Percentiles rank a stretch among this genome's conserved stretches.
phyloP scores from a whole-genome alignment of 1,284 basidiomycete species.

The Pyrrhoderma noxium region DNA sequence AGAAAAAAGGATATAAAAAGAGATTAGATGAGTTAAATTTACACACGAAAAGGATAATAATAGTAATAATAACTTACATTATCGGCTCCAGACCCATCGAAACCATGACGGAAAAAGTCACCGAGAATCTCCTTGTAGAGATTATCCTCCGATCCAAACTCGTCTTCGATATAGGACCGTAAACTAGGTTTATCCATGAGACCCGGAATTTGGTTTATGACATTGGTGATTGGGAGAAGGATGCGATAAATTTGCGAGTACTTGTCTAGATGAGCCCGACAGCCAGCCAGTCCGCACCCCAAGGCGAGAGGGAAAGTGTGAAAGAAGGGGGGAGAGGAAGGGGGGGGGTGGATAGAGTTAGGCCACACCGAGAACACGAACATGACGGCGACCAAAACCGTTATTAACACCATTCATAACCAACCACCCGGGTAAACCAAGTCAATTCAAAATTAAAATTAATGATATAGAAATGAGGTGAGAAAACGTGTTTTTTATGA shows the following conservation, averaged over 20 bases:
- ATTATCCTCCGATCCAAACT: slow-evolving; percentile 67
- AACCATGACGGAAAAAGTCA: slow-evolving; percentile 79
- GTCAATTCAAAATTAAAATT: too few relatives aligned
- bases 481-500: too few relatives aligned
- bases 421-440: too few relatives aligned
- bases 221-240: slow-evolving; percentile 73
- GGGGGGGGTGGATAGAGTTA: too few relatives aligned
- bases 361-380: slow-evolving; percentile 7
- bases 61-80: slow-evolving; percentile 12
- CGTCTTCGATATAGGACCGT: slow-evolving; percentile 67
- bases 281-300: too few relatives aligned
- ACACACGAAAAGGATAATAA: neutral
- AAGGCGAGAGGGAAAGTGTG: too few relatives aligned
- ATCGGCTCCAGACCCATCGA: slow-evolving; percentile 69
- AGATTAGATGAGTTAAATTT: slow-evolving; percentile 49
- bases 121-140: slow-evolving; percentile 60
- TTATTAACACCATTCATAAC: too few relatives aligned
- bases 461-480: too few relatives aligned
- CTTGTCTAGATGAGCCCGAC: slow-evolving; percentile 63
- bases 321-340: too few relatives aligned
- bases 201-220: slow-evolving; percentile 58
- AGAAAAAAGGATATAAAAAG: too few relatives aligned
- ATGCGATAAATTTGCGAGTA: slow-evolving; percentile 85
- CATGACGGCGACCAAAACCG: neutral
- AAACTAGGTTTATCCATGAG: slow-evolving; percentile 61